Evolutionary conservation across 192 early-diverging fungal species (phyloP), one percentile per base, ranked within the genome.

Genomic region (Rhizophagus sp.): DNA sequence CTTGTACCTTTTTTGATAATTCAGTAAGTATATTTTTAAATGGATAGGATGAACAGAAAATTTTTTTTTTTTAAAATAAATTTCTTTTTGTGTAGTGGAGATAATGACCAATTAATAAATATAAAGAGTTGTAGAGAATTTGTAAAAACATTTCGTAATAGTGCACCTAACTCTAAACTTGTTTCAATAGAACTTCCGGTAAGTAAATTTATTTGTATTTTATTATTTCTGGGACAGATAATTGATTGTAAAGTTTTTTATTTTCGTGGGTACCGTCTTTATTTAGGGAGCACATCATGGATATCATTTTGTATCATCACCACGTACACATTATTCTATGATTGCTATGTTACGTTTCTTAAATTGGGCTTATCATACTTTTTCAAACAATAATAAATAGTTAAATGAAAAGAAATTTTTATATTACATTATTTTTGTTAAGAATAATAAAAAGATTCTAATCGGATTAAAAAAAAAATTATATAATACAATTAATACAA

Each of bases 221-320:
- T 30, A 30, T 30, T 30, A 30, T 30, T 30, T 30, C 30, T 30
- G 30, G 30, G 30, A 30, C 30, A 1, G 30, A 30, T 30, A 30
- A 30, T 30, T 30, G 30, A 30, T 30, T 30, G 30, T n/a, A n/a
- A n/a, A n/a, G 0, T 30, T 30, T 30, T 30, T 30, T 30, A 30
- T 30, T 30, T 30, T 30, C 30, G 30, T 1, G 30, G 79, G 4
- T 74, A 63, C 72, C n/a, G 4, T 13, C 19, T 73, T 22, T 5
- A 2, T 41, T 36, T 39, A 72, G 70, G 82, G 82, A 10, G 81
- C 80, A 2, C 82, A 82, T 61, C 84, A 85, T 36, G 79, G 79
- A 57, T 85, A 83, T 78, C 82, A 85, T 62, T 34, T 83, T 30
- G 79, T 81, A 67, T 81, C 81, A 17, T 82, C 84, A 0, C 84